Percentiles rank a stretch among this genome's conserved stretches.
phyloP scores from a whole-genome alignment of 495 filamentous ascomycete species.

The Penicillium daleae region DNA sequence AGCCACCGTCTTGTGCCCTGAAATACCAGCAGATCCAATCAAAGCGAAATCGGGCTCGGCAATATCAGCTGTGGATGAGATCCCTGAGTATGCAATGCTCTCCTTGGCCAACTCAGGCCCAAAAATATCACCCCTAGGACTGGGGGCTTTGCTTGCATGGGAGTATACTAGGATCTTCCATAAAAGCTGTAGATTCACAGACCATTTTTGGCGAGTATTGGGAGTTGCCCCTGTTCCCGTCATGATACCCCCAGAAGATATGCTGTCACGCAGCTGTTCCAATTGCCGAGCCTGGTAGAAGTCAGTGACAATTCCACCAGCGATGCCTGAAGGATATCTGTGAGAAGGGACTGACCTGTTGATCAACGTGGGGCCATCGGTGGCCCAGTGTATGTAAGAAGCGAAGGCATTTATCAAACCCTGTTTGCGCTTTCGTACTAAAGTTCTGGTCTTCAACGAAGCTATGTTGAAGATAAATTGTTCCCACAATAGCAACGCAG shows the following conservation, averaged over 20 bases:
- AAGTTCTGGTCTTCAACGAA: slow-evolving; percentile 40
- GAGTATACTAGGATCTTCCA: slow-evolving; percentile 39
- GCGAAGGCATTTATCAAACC: slow-evolving; percentile 38
- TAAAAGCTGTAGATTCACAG: slow-evolving; percentile 34
- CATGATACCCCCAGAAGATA: slow-evolving; percentile 27
- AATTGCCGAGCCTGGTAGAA: slow-evolving; percentile 25
- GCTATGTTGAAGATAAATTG: slow-evolving; percentile 43
- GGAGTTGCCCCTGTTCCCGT: slow-evolving; percentile 3
- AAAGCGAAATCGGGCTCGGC: slow-evolving; percentile 37
- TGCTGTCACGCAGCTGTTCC: slow-evolving; percentile 35
- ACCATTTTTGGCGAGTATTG: slow-evolving; percentile 27
- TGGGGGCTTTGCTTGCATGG: slow-evolving; percentile 30
- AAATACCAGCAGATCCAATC: slow-evolving; percentile 41
- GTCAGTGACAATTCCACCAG: not conserved
- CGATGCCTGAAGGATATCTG: not conserved
- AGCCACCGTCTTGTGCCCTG: slow-evolving; percentile 39
- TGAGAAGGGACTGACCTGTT: slow-evolving; percentile 23
- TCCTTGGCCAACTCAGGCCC: slow-evolving; percentile 31
- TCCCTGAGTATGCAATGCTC: slow-evolving; percentile 14
- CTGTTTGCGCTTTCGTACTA: slow-evolving; percentile 34
- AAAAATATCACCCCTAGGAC: slow-evolving; percentile 28
- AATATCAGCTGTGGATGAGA: slow-evolving; percentile 17
- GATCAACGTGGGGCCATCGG: slow-evolving; percentile 37
- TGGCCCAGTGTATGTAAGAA: slow-evolving; percentile 30
- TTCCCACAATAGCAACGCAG: slow-evolving; percentile 40